Conservation (phyloP, 179 eudicot genomes). For the Sideroxylon spinosum region DNA sequence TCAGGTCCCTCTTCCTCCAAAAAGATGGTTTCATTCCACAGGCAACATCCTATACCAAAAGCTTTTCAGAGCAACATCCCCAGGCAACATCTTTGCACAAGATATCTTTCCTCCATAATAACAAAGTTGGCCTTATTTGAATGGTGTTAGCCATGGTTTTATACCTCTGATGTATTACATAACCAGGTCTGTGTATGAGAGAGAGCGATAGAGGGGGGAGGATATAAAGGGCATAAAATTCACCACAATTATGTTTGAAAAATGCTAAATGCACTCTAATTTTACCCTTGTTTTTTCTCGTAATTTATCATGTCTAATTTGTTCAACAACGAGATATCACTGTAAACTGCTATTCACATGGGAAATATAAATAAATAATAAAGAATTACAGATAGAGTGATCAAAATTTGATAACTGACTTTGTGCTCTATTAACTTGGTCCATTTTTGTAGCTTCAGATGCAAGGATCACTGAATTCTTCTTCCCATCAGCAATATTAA, state of each 20-base stretch:
- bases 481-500: slow-evolving; percentile 49
- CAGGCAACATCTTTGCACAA: not conserved
- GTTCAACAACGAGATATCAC: not conserved
- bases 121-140: not conserved
- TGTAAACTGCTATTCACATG: not conserved
- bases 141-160: not conserved
- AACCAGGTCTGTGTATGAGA: not conserved
- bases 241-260: too few species aligned
- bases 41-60: not conserved
- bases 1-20: not conserved
- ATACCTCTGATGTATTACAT: not conserved
- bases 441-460: slow-evolving; percentile 82
- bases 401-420: slow-evolving; percentile 34
- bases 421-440: slow-evolving; percentile 68
- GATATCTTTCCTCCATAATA: not conserved
- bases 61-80: not conserved
- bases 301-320: not conserved
- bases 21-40: not conserved
- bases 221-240: not conserved
- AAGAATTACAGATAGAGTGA: not conserved
- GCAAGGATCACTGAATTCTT: slow-evolving; percentile 57
- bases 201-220: not conserved
- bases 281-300: not conserved
- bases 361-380: not conserved
- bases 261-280: too few species aligned